These are phyloP conservation scores for Schwanniomyces polymorphus DNA, from an alignment of 805 yeast species.

Conservation along the genomic window DNA sequence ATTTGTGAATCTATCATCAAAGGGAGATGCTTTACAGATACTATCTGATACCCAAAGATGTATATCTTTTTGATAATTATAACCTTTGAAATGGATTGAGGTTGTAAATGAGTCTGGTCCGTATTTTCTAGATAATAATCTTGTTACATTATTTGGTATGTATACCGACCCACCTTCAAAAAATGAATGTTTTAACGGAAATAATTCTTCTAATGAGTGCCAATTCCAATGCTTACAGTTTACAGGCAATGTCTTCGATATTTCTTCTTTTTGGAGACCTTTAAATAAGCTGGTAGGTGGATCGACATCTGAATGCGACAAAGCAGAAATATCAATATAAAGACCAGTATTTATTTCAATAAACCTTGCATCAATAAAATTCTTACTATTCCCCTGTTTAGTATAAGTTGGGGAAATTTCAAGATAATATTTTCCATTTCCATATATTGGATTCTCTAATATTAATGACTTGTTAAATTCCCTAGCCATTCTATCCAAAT, in stretches of 20 bases:
- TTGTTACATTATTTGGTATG: constrained; percentile 32
- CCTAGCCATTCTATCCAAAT: constrained; percentile 22
- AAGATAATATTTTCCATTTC: constrained; percentile 24
- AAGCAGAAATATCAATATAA: constrained; percentile 45
- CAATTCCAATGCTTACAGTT: constrained; percentile 42
- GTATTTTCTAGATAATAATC: constrained; percentile 30
- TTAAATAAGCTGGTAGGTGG: constrained; percentile 15
- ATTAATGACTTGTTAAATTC: constrained; percentile 22
- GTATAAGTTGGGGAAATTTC: constrained; percentile 26
- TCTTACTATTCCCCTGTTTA: constrained; percentile 43
- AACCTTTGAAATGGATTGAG: constrained; percentile 23
- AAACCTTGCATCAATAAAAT: constrained; percentile 37
- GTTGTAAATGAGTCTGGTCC: constrained; percentile 29
- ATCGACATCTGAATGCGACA: constrained; percentile 24
- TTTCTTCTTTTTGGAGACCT: constrained; percentile 6
- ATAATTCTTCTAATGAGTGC: constrained; percentile 34
- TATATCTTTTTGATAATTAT: constrained; percentile 43
- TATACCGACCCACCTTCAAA: constrained; percentile 38
- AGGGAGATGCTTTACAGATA: constrained; percentile 34
- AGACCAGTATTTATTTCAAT: constrained; percentile 39
- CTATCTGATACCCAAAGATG: constrained; percentile 48
- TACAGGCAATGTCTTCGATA: constrained; percentile 19
- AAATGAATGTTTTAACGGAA: constrained; percentile 35
- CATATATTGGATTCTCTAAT: constrained; percentile 29
- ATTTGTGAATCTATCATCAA: constrained; percentile 17